Evolutionary conservation across 2,329 filamentous ascomycete genomes (phyloP).

Genomic region (Teratosphaeria zuluensis): DNA sequence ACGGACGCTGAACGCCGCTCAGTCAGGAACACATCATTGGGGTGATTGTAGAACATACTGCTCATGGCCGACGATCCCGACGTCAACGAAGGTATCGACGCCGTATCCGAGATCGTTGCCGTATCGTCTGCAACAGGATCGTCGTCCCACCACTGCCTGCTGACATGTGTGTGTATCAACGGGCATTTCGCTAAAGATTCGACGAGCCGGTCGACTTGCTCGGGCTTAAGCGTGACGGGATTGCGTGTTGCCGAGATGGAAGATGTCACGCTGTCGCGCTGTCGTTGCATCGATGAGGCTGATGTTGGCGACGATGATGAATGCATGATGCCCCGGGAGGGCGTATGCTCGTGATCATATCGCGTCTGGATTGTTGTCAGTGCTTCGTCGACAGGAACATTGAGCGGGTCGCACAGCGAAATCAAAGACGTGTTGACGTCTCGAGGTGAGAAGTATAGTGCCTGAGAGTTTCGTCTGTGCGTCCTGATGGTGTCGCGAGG

Average conservation of each 20-base stretch:
- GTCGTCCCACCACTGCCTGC: constrained; percentile 18
- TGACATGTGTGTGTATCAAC: constrained; percentile 14
- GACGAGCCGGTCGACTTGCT: constrained; percentile 16
- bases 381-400: constrained; percentile 3
- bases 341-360: constrained; percentile 1
- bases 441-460: neutral
- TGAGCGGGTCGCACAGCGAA: constrained; percentile 15
- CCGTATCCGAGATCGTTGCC: constrained; percentile 1
- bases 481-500: neutral
- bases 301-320: neutral
- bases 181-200: constrained; percentile 13
- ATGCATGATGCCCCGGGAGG: neutral
- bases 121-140: constrained; percentile 13
- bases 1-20: constrained; percentile 4
- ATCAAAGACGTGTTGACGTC: constrained; percentile 12
- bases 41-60: constrained; percentile 10
- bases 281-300: neutral
- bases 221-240: constrained; percentile 11
- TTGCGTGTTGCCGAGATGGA: neutral
- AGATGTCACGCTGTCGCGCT: constrained; percentile 1
- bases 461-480: neutral
- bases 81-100: constrained; percentile 8
- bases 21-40: constrained; percentile 8
- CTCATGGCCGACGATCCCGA: constrained; percentile 7
- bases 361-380: constrained; percentile 8